Base-by-base conservation (phyloP, 768 basidiomycete genomes). In the Amyloporia xantha region DNA sequence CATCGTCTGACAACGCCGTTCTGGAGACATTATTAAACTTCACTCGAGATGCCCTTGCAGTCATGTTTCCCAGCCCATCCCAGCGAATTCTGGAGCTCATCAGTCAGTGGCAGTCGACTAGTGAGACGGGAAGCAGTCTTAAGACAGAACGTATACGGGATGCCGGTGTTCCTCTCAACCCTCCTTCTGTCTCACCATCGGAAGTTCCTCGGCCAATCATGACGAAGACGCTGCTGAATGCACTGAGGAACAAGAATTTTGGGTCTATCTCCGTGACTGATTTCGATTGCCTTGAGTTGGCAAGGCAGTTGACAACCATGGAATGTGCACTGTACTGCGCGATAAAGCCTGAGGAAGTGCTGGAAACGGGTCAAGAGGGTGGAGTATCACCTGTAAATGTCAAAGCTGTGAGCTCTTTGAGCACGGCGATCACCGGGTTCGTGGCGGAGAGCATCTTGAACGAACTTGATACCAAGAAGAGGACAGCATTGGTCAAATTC, bases 351-450 rank as follows among this genome's bases (percentile, higher is more conserved):
- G 89, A 92, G 56, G 96, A 98, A 64, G 74, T 99, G 40, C 65
- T 99, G 52, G 87, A 91, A 67, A 81, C 81, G 10, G 88, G 86
- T 3, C 82, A 88, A 61, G 81, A 84, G 52, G 80, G 52, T 17
- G 74, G 73, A 30, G 73, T 74, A 59, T 71, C 79, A 5, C 77
- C 82, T 17, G 65, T 76, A 43, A 87, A 87, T 55, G 84, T 98
- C 39, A 86, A 80, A 63, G 86, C 87, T 20, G 84, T 98, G 54
- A 85, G 85, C 39, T 82, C 86, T 4, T 68, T 97, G 62, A 95
- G 91, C 62, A 98, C 93, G 12, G 80, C 85, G 47, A 85, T 97
- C 56, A 97, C 93, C 1, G 94, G 93, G 3, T 95, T 92, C 90
- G 89, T 97, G 25, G 86, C 93, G 7, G 95, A 98, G 68, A 85